These are phyloP conservation scores for Camelina sativa DNA, from an alignment of 345 rosid genomes.

Conservation along the genomic window DNA sequence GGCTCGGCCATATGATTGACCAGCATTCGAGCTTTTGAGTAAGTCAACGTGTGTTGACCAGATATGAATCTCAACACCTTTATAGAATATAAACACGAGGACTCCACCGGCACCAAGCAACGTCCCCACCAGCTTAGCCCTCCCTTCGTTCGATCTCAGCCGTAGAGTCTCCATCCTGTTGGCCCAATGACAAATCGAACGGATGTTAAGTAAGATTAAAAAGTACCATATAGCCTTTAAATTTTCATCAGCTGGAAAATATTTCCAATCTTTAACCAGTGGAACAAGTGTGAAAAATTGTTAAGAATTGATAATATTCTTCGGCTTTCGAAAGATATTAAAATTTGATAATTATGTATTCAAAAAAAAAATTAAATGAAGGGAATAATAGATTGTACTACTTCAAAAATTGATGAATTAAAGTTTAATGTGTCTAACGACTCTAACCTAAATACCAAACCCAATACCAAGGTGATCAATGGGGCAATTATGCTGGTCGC, in stretches of 20 bases:
- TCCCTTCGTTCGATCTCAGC: slow-evolving; percentile 45
- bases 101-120: slow-evolving; percentile 55
- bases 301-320: not conserved
- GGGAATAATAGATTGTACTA: not conserved
- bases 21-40: slow-evolving; percentile 20
- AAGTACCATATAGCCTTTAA: not conserved
- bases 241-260: not conserved
- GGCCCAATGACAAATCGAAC: not conserved
- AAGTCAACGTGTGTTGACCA: slow-evolving; percentile 51
- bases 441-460: slow-evolving; percentile 49
- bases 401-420: not conserved
- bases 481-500: slow-evolving; percentile 59
- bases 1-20: slow-evolving; percentile 11
- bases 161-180: slow-evolving; percentile 52
- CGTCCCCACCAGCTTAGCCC: slow-evolving; percentile 57
- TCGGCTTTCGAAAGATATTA: not conserved
- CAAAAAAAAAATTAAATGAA: not conserved
- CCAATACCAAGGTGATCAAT: slow-evolving; percentile 53
- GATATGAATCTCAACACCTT: slow-evolving; percentile 49
- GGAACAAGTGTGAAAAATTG: not conserved
- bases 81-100: slow-evolving; percentile 59
- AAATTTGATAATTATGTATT: not conserved
- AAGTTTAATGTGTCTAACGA: not conserved
- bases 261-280: not conserved
- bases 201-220: not conserved